Evolutionary conservation across 1,284 basidiomycete genomes (phyloP).

Genomic region (Phlebopus sp.): DNA sequence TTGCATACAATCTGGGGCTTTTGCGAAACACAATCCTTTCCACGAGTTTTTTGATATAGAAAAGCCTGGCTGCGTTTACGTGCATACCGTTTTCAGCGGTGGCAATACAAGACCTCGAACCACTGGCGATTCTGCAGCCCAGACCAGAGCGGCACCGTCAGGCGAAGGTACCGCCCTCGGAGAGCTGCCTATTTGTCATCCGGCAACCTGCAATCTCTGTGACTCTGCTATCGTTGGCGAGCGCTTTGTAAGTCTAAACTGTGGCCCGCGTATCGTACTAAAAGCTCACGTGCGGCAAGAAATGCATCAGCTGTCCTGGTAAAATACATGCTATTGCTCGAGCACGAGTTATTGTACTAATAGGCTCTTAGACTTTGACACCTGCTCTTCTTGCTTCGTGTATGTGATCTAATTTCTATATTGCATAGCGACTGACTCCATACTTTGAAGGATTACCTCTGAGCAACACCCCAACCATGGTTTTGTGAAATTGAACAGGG

Average conservation of each 20-base stretch:
- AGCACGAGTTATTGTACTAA: constrained; percentile 9
- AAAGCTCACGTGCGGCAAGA: constrained; percentile 38
- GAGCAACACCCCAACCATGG: constrained; percentile 77
- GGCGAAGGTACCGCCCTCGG: not conserved
- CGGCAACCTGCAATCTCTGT: constrained; percentile 72
- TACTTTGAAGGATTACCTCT: constrained; percentile 48
- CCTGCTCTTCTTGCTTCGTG: constrained; percentile 71
- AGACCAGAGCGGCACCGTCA: constrained; percentile 3
- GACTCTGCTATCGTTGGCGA: constrained; percentile 65
- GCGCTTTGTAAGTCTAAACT: constrained; percentile 56
- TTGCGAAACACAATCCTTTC: constrained; percentile 51
- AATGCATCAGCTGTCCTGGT: constrained; percentile 66
- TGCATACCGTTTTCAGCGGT: constrained; percentile 55
- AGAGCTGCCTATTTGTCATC: constrained; percentile 43
- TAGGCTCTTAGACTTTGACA: constrained; percentile 56
- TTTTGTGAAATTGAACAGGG: constrained; percentile 66
- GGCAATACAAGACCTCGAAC: constrained; percentile 21
- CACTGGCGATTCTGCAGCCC: constrained; percentile 1
- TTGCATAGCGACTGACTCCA: constrained; percentile 2
- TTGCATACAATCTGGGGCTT: constrained; percentile 47
- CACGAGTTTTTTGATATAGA: constrained; percentile 71
- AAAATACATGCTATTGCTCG: not conserved
- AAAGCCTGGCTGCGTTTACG: constrained; percentile 59
- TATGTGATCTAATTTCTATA: constrained; percentile 24
- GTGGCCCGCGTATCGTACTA: constrained; percentile 3